These are phyloP conservation scores for Musa itinerans DNA, from an alignment of 176 grass and related monocot species.

Conservation along the genomic window DNA sequence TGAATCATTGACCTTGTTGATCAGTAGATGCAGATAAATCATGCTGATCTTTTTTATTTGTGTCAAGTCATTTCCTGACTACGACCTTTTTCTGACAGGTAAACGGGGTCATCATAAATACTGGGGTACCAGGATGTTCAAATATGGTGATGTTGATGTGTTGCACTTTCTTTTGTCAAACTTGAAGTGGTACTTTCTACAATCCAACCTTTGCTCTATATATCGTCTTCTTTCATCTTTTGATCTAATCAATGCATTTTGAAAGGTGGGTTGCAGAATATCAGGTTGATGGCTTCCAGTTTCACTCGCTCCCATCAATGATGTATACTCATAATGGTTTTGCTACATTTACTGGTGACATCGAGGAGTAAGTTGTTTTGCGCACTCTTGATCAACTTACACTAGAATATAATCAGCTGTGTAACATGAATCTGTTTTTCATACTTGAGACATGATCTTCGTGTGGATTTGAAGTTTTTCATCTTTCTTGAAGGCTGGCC, in stretches of 20 bases:
- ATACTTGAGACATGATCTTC: too few species aligned
- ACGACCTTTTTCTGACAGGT: conserved; percentile 38
- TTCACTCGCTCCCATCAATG: conserved; percentile 90
- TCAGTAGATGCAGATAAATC: neutral
- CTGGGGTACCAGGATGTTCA: conserved; percentile 97
- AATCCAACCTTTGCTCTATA: neutral
- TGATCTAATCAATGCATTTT: conserved; percentile 12
- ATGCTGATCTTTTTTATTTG: conserved; percentile 14
- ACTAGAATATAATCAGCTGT: neutral
- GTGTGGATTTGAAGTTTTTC: too few species aligned
- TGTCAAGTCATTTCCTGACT: conserved; percentile 7
- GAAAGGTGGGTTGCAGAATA: conserved; percentile 87
- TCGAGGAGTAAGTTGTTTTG: conserved; percentile 70
- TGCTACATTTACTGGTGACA: conserved; percentile 78
- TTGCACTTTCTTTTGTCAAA: conserved; percentile 93
- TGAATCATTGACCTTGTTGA: neutral
- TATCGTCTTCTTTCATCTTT: neutral
- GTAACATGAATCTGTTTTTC: neutral
- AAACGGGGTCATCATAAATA: conserved; percentile 96
- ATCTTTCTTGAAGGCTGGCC: neutral
- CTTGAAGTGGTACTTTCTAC: conserved; percentile 67
- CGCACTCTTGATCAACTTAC: conserved; percentile 7
- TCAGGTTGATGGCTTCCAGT: conserved; percentile 76
- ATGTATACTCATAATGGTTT: conserved; percentile 98
- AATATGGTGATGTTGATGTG: conserved; percentile 91